phyloP scores from a whole-genome alignment of 2,329 filamentous ascomycete species.

The Penicillium sclerotigenum region DNA sequence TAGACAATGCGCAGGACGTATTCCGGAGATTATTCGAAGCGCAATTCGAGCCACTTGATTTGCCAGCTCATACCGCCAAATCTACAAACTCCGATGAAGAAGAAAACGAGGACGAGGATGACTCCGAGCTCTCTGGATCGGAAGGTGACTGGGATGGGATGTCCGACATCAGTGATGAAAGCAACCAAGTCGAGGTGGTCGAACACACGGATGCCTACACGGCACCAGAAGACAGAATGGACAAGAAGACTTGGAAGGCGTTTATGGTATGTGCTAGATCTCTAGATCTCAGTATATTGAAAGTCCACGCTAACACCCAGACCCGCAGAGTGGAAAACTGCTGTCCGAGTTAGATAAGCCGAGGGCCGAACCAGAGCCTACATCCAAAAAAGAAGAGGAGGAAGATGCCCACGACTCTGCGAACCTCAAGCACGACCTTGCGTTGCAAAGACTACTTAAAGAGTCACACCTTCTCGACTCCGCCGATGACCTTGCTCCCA shows the following conservation, averaged over 20 bases:
- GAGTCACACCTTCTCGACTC: conserved; percentile 84
- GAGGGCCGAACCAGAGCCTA: conserved; percentile 16
- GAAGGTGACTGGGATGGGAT: conserved; percentile 63
- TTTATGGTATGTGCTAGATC: conserved; percentile 62
- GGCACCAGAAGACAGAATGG: conserved; percentile 48
- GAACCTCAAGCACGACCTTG: conserved; percentile 87
- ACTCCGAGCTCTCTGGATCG: conserved; percentile 27
- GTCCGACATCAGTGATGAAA: conserved; percentile 50
- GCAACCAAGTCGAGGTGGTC: conserved; percentile 56
- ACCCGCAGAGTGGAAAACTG: conserved; percentile 45
- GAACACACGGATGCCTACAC: conserved; percentile 55
- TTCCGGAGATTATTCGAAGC: conserved; percentile 85
- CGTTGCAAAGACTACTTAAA: conserved; percentile 80
- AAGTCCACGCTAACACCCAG: conserved; percentile 7
- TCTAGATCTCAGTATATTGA: not conserved
- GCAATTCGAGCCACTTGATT: conserved; percentile 71
- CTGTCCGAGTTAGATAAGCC: conserved; percentile 35
- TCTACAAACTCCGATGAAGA: conserved; percentile 23
- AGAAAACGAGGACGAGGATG: conserved; percentile 26
- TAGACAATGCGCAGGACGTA: conserved; percentile 59
- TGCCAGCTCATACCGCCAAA: conserved; percentile 9
- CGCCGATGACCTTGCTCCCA: conserved; percentile 52
- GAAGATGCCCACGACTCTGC: conserved; percentile 59
- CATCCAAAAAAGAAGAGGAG: conserved; percentile 39
- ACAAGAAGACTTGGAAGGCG: conserved; percentile 68